Evolutionary conservation across 2,329 filamentous ascomycete species (phyloP), one percentile per base, ranked within the genome.

Genomic region (Aspergillus brunneoviolaceus): DNA sequence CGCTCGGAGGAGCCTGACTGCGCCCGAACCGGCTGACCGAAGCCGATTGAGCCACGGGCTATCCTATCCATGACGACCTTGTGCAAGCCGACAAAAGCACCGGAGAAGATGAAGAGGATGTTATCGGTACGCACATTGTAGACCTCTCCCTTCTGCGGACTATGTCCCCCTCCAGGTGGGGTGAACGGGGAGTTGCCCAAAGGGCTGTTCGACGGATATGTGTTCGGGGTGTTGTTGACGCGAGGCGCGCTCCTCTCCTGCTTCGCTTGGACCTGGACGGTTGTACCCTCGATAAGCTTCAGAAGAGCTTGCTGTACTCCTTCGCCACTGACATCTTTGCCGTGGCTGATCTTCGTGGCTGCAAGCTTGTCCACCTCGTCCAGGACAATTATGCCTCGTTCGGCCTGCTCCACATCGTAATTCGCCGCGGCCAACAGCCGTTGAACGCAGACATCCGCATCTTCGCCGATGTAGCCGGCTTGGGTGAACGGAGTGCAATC

Each of bases 321-420:
- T 79, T 98, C 95, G 23, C 95, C 95, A 19, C 93, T 91, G 2
- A 99, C 95, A 71, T 99, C 95, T 68, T 96, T 90, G 21, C 93
- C 94, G 61, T 96, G 92, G 62, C 87, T 87, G 16, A 93, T 89
- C 72, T 95, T 94, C 27, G 91, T 87, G 42, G 90, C 91, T 1
- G 95, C 93, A 60, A 98, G 93, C 78, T 99, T 99, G 80, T 99
- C 95, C 58, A 99, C 92, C 77, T 99, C 95, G 68, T 99, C 95
- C 21, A 99, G 82, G 58, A 96, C 95, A 51, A 99, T 92, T 58
- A 99, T 98, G 5, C 95, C 95, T 56, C 91, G 86, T 73, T 99
- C 94, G 7, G 92, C 89, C 57, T 89, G 87, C 60, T 87, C 87
- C 29, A 95, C 86, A 67, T 96, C 90, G 75, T 96, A 96, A 73